A percentile compares a stretch with the other conserved stretches of the same genome.
phyloP scores from a whole-genome alignment of 306 rosid genomes.

The Crotalaria pallida region DNA sequence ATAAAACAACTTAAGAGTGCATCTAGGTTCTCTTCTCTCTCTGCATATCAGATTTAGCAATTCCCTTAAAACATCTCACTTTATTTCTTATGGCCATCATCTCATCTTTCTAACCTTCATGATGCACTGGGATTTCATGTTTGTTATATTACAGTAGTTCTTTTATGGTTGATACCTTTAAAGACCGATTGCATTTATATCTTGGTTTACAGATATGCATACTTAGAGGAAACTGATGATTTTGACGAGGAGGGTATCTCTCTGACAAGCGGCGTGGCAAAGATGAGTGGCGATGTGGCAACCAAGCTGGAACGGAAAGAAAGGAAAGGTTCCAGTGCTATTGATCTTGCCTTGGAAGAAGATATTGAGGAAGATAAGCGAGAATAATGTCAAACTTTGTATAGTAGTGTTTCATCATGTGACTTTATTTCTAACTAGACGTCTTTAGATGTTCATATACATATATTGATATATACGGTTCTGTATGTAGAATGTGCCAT shows the following conservation, averaged over 20 bases:
- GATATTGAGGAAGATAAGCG: constrained; percentile 91
- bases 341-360: constrained; percentile 52
- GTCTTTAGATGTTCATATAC: constrained; percentile 31
- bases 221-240: constrained; percentile 71
- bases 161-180: not conserved
- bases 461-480: too few species aligned
- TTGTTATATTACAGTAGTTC: not conserved
- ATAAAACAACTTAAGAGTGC: not conserved
- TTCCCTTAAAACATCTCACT: not conserved
- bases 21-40: not conserved
- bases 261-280: constrained; percentile 52
- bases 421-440: constrained; percentile 17
- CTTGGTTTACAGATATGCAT: constrained; percentile 62
- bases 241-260: constrained; percentile 88
- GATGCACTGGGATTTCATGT: not conserved
- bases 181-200: not conserved
- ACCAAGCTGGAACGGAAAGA: constrained; percentile 43
- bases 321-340: constrained; percentile 40
- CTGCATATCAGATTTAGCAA: not conserved
- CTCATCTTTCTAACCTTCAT: not conserved
- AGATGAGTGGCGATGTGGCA: constrained; percentile 46
- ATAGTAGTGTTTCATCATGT: constrained; percentile 10
- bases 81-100: not conserved
- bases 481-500: constrained; percentile 20
- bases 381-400: constrained; percentile 41